Percentiles rank a stretch among this genome's conserved stretches.
phyloP scores from a whole-genome alignment of 345 rosid species.

The Corchorus olitorius region DNA sequence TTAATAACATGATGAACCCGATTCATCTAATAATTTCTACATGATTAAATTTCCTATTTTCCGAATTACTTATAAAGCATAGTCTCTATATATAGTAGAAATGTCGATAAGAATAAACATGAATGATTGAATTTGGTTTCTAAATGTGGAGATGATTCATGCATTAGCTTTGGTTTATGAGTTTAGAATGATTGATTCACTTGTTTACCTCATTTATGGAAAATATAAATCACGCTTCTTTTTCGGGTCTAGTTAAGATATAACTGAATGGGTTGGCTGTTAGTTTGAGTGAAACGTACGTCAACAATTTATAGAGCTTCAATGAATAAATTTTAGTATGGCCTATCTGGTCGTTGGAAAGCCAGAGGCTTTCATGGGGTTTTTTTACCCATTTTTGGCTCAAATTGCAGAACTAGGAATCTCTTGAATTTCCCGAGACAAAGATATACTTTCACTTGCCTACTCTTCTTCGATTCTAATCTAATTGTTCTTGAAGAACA shows the following conservation, averaged over 20 bases:
- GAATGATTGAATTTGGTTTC: neutral
- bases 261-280: neutral
- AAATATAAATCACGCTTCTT: neutral
- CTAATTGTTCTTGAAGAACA: too few species aligned
- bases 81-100: too few species aligned
- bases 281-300: neutral
- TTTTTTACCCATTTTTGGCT: neutral
- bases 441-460: neutral
- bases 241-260: neutral
- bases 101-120: neutral
- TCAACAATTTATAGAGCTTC: neutral
- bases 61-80: too few species aligned
- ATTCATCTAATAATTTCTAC: too few species aligned
- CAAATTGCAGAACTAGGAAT: neutral
- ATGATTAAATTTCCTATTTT: too few species aligned
- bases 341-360: neutral
- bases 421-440: neutral
- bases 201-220: neutral
- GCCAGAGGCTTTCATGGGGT: neutral
- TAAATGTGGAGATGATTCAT: neutral
- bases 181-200: neutral
- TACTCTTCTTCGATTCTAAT: too few species aligned
- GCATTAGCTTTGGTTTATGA: neutral
- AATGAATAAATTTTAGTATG: neutral
- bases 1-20: too few species aligned